A percentile compares a stretch with the other conserved stretches of the same genome.
These are phyloP conservation scores for Telopea speciosissima DNA, from an alignment of 177 flowering plant species.

Conservation along the genomic window DNA sequence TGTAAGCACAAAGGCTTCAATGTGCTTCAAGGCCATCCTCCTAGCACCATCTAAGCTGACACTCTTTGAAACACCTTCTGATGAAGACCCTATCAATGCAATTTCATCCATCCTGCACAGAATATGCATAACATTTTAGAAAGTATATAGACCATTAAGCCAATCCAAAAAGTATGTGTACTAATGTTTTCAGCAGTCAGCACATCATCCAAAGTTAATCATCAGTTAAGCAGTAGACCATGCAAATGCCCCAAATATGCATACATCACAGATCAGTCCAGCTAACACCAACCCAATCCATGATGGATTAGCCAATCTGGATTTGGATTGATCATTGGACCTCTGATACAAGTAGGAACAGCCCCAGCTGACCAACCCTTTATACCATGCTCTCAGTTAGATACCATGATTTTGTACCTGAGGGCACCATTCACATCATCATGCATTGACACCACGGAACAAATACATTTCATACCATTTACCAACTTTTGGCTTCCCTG, in stretches of 20 bases:
- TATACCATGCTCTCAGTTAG: too few relatives aligned
- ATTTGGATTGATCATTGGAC: too few relatives aligned
- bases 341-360: too few relatives aligned
- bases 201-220: background rate
- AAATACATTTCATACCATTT: too few relatives aligned
- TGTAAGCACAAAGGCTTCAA: constrained; percentile 65
- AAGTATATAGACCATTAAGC: background rate
- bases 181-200: background rate
- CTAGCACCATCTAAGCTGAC: constrained; percentile 71
- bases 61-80: constrained; percentile 62
- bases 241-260: background rate
- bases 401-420: too few relatives aligned
- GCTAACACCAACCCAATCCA: too few relatives aligned
- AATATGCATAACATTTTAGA: background rate
- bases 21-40: constrained; percentile 76
- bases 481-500: too few relatives aligned
- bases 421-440: too few relatives aligned
- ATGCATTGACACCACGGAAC: too few relatives aligned
- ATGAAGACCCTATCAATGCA: constrained; percentile 49
- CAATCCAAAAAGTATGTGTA: background rate
- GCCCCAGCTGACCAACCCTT: too few relatives aligned
- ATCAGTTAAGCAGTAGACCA: background rate
- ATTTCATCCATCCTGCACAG: constrained; percentile 80
- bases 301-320: too few relatives aligned
- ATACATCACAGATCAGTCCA: background rate